phyloP scores from a whole-genome alignment of 441 rosid genomes.

The Jatropha podagrica region DNA sequence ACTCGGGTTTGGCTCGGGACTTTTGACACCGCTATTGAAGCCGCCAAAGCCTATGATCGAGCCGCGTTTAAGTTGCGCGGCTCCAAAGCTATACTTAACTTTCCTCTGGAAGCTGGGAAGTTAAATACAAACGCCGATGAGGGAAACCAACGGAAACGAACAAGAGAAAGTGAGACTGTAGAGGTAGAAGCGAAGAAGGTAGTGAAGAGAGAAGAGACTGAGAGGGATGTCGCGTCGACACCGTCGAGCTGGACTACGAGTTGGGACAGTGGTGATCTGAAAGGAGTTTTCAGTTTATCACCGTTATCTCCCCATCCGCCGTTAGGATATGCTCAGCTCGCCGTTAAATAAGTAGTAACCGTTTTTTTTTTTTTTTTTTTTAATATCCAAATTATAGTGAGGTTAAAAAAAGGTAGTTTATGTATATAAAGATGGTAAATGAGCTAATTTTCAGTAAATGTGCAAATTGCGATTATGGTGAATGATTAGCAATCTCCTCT shows the following conservation, averaged over 20 bases:
- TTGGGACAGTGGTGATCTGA: slow-evolving; percentile 38
- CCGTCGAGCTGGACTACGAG: slow-evolving; percentile 45
- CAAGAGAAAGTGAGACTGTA: slow-evolving; percentile 28
- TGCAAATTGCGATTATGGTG: too few relatives aligned
- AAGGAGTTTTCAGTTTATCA: slow-evolving; percentile 39
- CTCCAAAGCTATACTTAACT: slow-evolving; percentile 81
- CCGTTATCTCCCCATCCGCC: slow-evolving; percentile 53
- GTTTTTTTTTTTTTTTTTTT: background rate
- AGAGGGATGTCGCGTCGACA: slow-evolving; percentile 26
- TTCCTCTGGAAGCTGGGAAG: slow-evolving; percentile 72
- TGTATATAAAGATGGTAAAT: too few relatives aligned
- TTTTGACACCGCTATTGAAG: slow-evolving; percentile 68
- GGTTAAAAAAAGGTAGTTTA: too few relatives aligned
- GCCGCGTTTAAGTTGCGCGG: slow-evolving; percentile 87
- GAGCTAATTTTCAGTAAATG: too few relatives aligned
- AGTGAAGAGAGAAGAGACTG: slow-evolving; percentile 37
- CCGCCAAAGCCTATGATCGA: slow-evolving; percentile 84
- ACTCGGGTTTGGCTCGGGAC: slow-evolving; percentile 89
- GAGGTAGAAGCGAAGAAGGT: slow-evolving; percentile 21
- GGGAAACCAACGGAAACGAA: slow-evolving; percentile 43
- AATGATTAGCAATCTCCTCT: too few relatives aligned
- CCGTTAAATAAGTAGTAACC: slow-evolving; percentile 28
- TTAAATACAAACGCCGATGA: slow-evolving; percentile 21
- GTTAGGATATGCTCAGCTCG: slow-evolving; percentile 46
- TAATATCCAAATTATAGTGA: background rate